These are phyloP conservation scores for Rhazya stricta DNA, from an alignment of 257 asterid species.

Conservation along the genomic window DNA sequence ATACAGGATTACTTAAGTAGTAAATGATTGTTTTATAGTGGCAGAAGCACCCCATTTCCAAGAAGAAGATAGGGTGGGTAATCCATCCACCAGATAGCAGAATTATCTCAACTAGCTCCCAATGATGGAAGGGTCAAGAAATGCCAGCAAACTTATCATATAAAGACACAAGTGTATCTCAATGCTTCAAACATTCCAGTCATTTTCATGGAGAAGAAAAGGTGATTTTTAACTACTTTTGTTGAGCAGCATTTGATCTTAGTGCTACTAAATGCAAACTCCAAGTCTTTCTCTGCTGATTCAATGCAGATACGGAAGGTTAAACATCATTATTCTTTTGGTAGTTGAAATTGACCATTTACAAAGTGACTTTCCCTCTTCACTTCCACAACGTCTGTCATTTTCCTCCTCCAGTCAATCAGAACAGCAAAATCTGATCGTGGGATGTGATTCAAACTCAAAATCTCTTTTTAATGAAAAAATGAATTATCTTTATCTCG, in stretches of 20 bases:
- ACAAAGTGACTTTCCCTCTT: background rate
- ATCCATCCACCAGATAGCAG: background rate
- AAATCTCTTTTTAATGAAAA: too few relatives aligned
- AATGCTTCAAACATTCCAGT: conserved; percentile 5
- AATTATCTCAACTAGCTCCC: background rate
- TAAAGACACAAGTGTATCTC: background rate
- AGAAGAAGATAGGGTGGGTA: background rate
- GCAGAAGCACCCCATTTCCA: background rate
- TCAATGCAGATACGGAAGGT: background rate
- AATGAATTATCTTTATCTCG: too few relatives aligned
- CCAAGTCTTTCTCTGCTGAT: too few relatives aligned
- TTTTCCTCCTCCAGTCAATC: background rate
- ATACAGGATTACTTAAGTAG: background rate
- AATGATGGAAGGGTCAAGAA: background rate
- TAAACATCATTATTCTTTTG: conserved; percentile 12
- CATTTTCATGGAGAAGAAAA: conserved; percentile 13
- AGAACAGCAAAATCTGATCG: too few relatives aligned
- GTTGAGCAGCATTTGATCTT: background rate
- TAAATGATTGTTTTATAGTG: background rate
- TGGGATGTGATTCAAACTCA: too few relatives aligned
- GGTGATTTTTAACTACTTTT: conserved; percentile 9
- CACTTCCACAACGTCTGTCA: background rate
- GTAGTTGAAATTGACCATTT: conserved; percentile 27
- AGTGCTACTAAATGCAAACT: background rate
- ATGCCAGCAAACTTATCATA: background rate